Base-by-base conservation (phyloP, 2,329 filamentous ascomycete genomes). In the Trichoderma sp. region DNA sequence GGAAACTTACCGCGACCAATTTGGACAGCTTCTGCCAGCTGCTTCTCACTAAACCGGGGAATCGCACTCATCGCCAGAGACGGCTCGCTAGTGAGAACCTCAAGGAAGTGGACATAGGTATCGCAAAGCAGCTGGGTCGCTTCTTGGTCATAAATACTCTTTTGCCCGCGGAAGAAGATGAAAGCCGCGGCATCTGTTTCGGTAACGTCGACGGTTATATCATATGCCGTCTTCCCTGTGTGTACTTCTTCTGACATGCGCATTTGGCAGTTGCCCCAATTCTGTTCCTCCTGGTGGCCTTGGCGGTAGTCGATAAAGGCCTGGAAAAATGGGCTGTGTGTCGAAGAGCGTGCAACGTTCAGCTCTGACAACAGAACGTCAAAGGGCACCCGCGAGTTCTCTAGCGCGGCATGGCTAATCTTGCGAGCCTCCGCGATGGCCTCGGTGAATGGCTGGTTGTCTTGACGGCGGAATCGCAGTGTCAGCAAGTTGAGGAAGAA, bases 261-360 rank as follows among this genome's bases (percentile, higher is more conserved):
- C 31, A 41, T 41, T 41, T 79, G 63, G 50, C 75, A 77, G 38
- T 80, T 76, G 56, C 76, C 73, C 35, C 76, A 79, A 29, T 21
- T 27, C 21, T 71, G 76, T 56, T 76, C 77, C 67, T 82, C 79
- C 9, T 77, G 75, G n/a, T 76, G 71, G 16, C 78, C 80, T 12
- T 79, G 77, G 11, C 80, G 80, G 65, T 84, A 85, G 75, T 85
- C 78, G 53, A 85, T 29, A 59, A 83, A 81, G 1, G 81, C 83
- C 78, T 91, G 89, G 81, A 89, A 90, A 0, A 90, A 45, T 0
- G 89, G 88, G 38, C 77, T 85, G 67, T 85, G 77, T 0, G 81
- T 75, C 0, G 83, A 74, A 0, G 86, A 85, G 1, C 87, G 80
- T 0, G 82, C 77, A 0, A 87, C 82, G 3, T 82, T 79, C 1